Evolutionary conservation across 2,329 filamentous ascomycete species (phyloP), one percentile per base, ranked within the genome.

Genomic region (Ilyonectria mors-panacis): DNA sequence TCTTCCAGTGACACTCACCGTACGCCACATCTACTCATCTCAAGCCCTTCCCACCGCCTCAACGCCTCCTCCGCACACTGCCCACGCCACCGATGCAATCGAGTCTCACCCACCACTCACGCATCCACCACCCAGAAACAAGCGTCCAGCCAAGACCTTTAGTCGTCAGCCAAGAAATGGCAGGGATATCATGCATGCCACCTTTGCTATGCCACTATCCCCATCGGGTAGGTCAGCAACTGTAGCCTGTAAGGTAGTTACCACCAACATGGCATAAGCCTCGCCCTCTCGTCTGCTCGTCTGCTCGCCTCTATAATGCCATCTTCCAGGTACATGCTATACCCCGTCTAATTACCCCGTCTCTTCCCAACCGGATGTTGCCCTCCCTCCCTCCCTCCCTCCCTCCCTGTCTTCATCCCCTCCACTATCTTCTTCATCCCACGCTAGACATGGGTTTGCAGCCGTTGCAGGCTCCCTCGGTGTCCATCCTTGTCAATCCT

Each of bases 31-130:
- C 47, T 53, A 15, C 21, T 19, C 47, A 30, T 23, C 48, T 12
- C 56, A 42, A 48, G 28, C 45, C 45, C 45, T 13, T 26, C 21
- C 47, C 58, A 48, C 23, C 47, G 56, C 56, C 57, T 50, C 39
- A n/a, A n/a, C 39, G 39, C 39, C 39, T 42, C 39, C 39, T 42
- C 39, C 39, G 39, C 39, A 42, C 13, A 39, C 47, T 45, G 45
- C 21, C 57, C 50, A 59, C 58, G 58, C 58, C 58, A 53, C 58
- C 58, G 55, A 58, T 47, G 55, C 42, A 30, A 58, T 58, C 48
- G 35, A 60, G 7, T 19, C 19, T 8, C 30, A 10, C 39, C n/a
- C 45, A n/a, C 28, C 28, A 39, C 5, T 12, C n/a, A n/a, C n/a
- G n/a, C n/a, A n/a, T n/a, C n/a, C n/a, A n/a, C n/a, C n/a, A n/a